Conservation (phyloP, 2,329 filamentous ascomycete species). For the Cordyceps javanica region DNA sequence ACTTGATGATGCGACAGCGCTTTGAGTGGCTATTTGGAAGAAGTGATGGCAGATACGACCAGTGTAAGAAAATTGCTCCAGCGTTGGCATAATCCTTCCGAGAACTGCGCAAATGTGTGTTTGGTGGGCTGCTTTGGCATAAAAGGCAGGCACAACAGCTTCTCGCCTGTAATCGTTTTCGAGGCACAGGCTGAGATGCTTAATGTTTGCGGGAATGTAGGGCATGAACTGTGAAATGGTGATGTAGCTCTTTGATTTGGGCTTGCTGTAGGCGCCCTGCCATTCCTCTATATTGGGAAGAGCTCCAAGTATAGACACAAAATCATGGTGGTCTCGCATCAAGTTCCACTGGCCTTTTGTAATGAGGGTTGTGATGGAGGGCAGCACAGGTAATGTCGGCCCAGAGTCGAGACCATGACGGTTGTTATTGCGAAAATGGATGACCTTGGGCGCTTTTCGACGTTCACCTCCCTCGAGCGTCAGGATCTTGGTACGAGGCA, state of each 20-base stretch:
- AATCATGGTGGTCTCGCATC: conserved; percentile 58
- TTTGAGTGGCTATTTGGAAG: conserved; percentile 52
- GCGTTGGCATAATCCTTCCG: conserved; percentile 51
- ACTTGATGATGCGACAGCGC: conserved; percentile 41
- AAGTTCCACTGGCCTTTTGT: conserved; percentile 75
- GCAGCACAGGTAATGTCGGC: conserved; percentile 38
- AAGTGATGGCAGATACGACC: conserved; percentile 65
- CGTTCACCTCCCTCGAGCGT: conserved; percentile 73
- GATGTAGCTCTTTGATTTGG: conserved; percentile 67
- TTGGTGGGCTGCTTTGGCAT: conserved; percentile 50
- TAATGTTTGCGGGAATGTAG: conserved; percentile 50
- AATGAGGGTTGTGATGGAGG: conserved; percentile 59
- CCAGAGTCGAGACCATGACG: conserved; percentile 4
- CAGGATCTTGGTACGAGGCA: conserved; percentile 57
- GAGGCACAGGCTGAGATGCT: conserved; percentile 60
- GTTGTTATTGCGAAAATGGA: conserved; percentile 24
- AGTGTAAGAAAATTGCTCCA: conserved; percentile 67
- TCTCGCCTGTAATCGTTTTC: conserved; percentile 68
- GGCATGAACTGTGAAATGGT: conserved; percentile 61
- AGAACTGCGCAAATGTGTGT: conserved; percentile 61
- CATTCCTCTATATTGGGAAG: conserved; percentile 60
- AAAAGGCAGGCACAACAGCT: conserved; percentile 52
- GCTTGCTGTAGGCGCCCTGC: conserved; percentile 62
- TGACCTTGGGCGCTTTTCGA: conserved; percentile 65
- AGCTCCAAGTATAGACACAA: conserved; percentile 53